phyloP scores from a whole-genome alignment of 2,329 filamentous ascomycete species.

The Monosporascus sp. region DNA sequence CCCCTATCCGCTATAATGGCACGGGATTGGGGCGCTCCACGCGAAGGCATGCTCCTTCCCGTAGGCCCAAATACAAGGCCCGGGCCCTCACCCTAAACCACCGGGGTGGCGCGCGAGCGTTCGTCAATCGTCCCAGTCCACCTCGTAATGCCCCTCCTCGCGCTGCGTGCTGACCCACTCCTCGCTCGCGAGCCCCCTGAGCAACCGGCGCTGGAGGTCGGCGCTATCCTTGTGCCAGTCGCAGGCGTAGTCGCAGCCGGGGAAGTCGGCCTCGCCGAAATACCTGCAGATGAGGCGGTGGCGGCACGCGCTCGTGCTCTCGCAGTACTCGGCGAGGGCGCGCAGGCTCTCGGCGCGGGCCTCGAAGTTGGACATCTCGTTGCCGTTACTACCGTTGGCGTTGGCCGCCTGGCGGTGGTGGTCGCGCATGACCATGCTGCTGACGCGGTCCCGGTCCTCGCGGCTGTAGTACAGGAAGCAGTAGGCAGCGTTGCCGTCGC shows the following conservation, averaged over 20 bases:
- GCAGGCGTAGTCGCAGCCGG: constrained; percentile 68
- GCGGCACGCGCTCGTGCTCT: constrained; percentile 66
- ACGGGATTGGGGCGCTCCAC: no score
- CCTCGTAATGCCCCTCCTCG: constrained; percentile 52
- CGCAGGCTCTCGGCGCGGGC: constrained; percentile 59
- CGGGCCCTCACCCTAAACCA: no score
- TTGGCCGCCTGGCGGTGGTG: constrained; percentile 37
- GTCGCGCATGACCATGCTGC: constrained; percentile 48
- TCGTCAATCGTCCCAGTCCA: constrained; percentile 45
- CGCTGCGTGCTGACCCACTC: constrained; percentile 61
- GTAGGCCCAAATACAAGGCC: background rate
- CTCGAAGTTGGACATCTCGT: constrained; percentile 37
- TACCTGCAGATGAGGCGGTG: constrained; percentile 72
- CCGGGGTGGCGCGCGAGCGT: background rate
- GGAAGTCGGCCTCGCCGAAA: constrained; percentile 61
- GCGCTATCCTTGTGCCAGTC: constrained; percentile 69
- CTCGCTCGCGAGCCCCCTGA: constrained; percentile 51
- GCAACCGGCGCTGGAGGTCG: constrained; percentile 53
- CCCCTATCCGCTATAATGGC: no score
- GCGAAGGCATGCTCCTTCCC: no score
- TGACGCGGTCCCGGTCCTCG: constrained; percentile 75
- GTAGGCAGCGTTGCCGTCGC: constrained; percentile 80
- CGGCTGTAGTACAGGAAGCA: constrained; percentile 90
- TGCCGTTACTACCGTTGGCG: constrained; percentile 34
- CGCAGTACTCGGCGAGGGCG: constrained; percentile 74